Conservation (phyloP, 768 basidiomycete species). For the Suillus subluteus region DNA sequence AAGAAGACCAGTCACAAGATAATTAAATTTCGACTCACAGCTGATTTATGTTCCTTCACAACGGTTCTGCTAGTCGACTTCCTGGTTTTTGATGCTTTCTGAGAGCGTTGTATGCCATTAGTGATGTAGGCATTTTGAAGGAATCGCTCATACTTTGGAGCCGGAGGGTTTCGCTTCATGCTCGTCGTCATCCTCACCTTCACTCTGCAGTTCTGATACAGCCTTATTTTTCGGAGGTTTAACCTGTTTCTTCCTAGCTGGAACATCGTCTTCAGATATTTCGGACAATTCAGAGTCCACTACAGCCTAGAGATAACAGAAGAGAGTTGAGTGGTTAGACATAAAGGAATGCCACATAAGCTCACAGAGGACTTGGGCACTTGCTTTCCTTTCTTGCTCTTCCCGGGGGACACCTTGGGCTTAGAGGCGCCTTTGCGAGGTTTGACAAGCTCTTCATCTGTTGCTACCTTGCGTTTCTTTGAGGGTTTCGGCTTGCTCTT, state of each 20-base stretch:
- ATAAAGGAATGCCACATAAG: neutral
- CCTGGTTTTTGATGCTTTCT: neutral
- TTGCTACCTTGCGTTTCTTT: constrained; percentile 17
- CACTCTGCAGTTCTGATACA: neutral
- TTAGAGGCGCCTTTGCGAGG: neutral
- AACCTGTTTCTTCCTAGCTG: neutral
- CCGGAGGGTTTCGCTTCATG: neutral
- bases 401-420: neutral
- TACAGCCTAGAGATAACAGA: neutral
- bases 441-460: neutral
- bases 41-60: constrained; percentile 14
- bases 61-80: neutral
- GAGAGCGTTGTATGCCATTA: neutral
- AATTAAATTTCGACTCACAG: neutral
- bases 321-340: neutral
- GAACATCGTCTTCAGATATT: constrained; percentile 1
- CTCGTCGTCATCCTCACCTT: neutral
- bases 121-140: neutral
- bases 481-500: neutral
- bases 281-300: constrained; percentile 4
- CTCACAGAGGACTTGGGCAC: constrained; percentile 7
- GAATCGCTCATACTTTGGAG: neutral
- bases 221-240: neutral
- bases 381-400: constrained; percentile 1
- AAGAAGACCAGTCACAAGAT: neutral